Base-by-base conservation (phyloP, 2,329 filamentous ascomycete genomes). In the Scedosporium boydii region DNA sequence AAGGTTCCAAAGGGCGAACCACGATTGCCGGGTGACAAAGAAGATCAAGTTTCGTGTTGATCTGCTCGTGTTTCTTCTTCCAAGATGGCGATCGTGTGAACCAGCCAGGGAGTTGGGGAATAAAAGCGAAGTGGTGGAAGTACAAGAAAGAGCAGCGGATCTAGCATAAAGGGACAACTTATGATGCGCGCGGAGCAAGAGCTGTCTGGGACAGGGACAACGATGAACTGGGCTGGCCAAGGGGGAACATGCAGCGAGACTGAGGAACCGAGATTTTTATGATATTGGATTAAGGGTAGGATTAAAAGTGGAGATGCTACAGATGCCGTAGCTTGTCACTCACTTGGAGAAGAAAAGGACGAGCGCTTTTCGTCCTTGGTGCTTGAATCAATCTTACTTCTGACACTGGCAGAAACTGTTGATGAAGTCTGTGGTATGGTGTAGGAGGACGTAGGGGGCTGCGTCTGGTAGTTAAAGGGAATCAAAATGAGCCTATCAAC, bases 71-170 rank as follows among this genome's bases (percentile, higher is more conserved):
- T 51, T 60, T 51, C 27, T 61, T 21, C 46, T 61, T 56, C 46
- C 59, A 61, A 48, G 42, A 60, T 10, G 44, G 71, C 68, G 68
- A 68, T 69, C 67, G 67, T 69, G 68, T 69, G 69, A 66, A 67
- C 62, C 65, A 64, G 66, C 65, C 64, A 56, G 12, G 46, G 26
- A 44, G 34, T 23, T 21, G 53, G 21, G 56, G 41, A n/a, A 29
- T 57, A 62, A 62, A 58, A 62, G 64, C 66, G 65, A 67, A 66
- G 66, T 64, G 67, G 61, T 63, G 55, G 63, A 66, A 63, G 9
- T n/a, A 18, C 29, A 9, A 42, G 18, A 64, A 60, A 60, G 60
- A 62, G 65, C 63, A 57, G 66, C 67, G 70, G 53, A 53, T 16
- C n/a, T 23, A 61, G 60, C 41, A 41, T 46, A 27, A 62, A n/a